Evolutionary conservation across 2,329 filamentous ascomycete genomes (phyloP).

Genomic region (Graphiopsis chlorocephala): DNA sequence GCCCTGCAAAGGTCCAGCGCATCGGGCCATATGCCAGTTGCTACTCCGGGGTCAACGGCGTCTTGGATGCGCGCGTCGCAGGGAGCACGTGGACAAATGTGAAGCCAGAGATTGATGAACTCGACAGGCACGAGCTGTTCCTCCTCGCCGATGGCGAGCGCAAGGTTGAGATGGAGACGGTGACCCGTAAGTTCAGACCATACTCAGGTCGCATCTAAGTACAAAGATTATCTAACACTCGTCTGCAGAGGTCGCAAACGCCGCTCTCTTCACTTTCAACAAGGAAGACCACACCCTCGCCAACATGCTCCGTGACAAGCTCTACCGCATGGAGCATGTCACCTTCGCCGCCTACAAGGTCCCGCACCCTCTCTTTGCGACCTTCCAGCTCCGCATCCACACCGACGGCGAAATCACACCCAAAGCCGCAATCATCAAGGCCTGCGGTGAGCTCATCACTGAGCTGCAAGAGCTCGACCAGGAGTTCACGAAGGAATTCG

Average conservation of each 20-base stretch:
- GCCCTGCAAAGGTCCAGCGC: neutral
- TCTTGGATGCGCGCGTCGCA: conserved; percentile 21
- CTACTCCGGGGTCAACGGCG: neutral
- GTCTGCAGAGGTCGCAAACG: conserved; percentile 63
- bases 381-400: conserved; percentile 75
- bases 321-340: conserved; percentile 80
- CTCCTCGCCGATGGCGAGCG: conserved; percentile 83
- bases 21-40: neutral
- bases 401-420: conserved; percentile 86
- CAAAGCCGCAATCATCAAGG: conserved; percentile 80
- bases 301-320: conserved; percentile 81
- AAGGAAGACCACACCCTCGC: conserved; percentile 97
- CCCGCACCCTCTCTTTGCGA: conserved; percentile 41
- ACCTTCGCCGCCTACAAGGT: conserved; percentile 89
- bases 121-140: conserved; percentile 84
- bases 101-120: conserved; percentile 29
- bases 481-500: conserved; percentile 90
- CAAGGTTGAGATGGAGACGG: conserved; percentile 84
- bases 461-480: conserved; percentile 76
- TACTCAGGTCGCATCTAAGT: neutral
- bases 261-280: conserved; percentile 90
- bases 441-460: conserved; percentile 77
- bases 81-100: conserved; percentile 22
- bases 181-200: conserved; percentile 67
- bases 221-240: neutral